A percentile compares a stretch with the other conserved stretches of the same genome.
Conservation (phyloP, 2,329 filamentous ascomycete species). For the Blumeria graminis region DNA sequence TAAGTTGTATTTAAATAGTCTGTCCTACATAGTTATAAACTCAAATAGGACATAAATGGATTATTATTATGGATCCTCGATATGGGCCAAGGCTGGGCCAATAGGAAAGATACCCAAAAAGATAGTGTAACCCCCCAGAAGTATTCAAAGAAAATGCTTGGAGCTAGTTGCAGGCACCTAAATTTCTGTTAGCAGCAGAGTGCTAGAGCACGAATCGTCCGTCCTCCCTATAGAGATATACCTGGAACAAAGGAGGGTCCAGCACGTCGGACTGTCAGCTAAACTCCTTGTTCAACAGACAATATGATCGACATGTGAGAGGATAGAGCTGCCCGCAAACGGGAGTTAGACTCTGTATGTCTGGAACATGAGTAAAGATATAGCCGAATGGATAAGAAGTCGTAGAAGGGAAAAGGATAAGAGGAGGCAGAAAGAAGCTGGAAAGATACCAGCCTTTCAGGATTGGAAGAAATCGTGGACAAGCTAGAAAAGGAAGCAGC, state of each 20-base stretch:
- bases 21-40: too few species aligned
- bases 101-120: not conserved
- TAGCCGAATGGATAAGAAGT: not conserved
- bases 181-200: not conserved
- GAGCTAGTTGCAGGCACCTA: not conserved
- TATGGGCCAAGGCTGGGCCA: not conserved
- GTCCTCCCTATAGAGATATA: not conserved
- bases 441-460: not conserved
- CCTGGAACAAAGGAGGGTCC: not conserved
- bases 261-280: not conserved
- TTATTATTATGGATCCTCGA: not conserved
- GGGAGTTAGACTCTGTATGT: not conserved
- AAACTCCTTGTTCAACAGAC: not conserved
- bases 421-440: not conserved
- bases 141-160: not conserved
- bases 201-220: not conserved
- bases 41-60: too few species aligned
- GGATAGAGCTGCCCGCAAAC: not conserved
- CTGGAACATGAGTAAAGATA: not conserved
- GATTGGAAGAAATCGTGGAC: not conserved
- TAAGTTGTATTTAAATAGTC: too few species aligned
- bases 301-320: not conserved
- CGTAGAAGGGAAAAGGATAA: not conserved
- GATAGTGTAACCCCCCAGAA: not conserved
- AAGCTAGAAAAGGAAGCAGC: not conserved